Evolutionary conservation across 2,329 filamentous ascomycete species (phyloP), one percentile per base, ranked within the genome.

Genomic region (Pseudogymnoascus sp.): DNA sequence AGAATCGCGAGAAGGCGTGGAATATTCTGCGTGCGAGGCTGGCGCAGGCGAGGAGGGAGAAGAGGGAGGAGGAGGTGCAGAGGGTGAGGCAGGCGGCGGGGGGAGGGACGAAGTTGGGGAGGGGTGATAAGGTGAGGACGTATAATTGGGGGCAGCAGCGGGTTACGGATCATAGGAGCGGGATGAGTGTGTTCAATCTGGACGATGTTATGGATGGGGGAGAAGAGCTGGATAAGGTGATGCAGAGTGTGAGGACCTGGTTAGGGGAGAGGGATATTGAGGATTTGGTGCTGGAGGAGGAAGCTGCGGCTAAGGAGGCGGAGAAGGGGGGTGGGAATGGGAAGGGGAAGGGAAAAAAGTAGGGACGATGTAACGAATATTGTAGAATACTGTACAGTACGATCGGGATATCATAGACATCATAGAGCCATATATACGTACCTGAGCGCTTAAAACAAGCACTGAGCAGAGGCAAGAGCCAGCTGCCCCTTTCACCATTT

Each of bases 1-100:
- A 90, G 68, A 99, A 99, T 76, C 85, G 93, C 50, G 89, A 92
- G 66, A 87, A 86, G 65, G 95, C 95, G 1, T 97, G 95, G 93
- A 83, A 86, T 69, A 73, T 99, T 57, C 79, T 99, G 64, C 87
- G 93, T 21, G 89, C 91, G 13, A 87, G 90, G 61, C 79, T 97
- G 19, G 95, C 93, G 1, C 89, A 95, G 76, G 82, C 84, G 70
- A 83, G 89, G 64, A 83, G 92, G 57, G 93, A 96, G 74, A 87
- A 88, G 67, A 84, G 91, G 33, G 93, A 99, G 75, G 90, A 91
- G 69, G 87, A 93, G 74, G 83, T 93, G 28, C 81, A 87, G 17
- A 82, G 80, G 21, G 74, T 97, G 75, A 82, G 93, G 63, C 84
- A 92, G 73, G 91, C 87, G 67, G 91, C 92, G 3, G 83, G 96